Conservation (phyloP, 495 filamentous ascomycete genomes). For the Talaromyces liani region DNA sequence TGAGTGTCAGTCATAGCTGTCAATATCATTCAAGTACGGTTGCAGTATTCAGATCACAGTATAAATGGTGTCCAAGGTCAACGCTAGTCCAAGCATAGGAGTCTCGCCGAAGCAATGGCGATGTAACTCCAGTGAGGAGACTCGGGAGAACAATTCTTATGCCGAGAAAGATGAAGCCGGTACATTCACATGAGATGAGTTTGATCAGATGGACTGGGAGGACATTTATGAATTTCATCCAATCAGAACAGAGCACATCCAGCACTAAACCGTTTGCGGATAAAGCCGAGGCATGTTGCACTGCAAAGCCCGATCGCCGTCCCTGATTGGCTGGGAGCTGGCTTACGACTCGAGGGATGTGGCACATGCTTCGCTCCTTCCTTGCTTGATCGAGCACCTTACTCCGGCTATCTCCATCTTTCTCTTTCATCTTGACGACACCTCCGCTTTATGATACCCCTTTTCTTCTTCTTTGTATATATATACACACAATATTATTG, state of each 20-base stretch:
- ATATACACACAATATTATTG: neutral
- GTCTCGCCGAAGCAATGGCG: too few species aligned
- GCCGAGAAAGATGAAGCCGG: too few species aligned
- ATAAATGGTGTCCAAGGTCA: too few species aligned
- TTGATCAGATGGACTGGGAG: neutral
- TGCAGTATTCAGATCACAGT: too few species aligned
- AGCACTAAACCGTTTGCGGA: neutral
- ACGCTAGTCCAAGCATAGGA: too few species aligned
- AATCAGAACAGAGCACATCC: neutral
- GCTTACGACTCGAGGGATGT: neutral
- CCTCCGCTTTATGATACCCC: neutral
- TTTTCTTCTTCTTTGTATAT: neutral
- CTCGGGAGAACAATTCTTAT: too few species aligned
- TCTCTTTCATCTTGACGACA: neutral
- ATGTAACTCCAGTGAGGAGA: too few species aligned
- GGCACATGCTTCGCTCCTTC: constrained; percentile 5
- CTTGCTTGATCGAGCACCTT: neutral
- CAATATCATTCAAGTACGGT: too few species aligned
- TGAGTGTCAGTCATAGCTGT: too few species aligned
- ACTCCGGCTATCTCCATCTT: neutral
- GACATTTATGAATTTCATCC: neutral
- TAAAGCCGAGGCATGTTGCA: constrained; percentile 6
- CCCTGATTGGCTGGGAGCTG: neutral
- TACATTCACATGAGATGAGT: neutral
- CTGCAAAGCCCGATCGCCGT: neutral